A percentile compares a stretch with the other conserved stretches of the same genome.
These are phyloP conservation scores for Epichloe amarillans DNA, from an alignment of 2,329 filamentous ascomycete species.

Conservation along the genomic window DNA sequence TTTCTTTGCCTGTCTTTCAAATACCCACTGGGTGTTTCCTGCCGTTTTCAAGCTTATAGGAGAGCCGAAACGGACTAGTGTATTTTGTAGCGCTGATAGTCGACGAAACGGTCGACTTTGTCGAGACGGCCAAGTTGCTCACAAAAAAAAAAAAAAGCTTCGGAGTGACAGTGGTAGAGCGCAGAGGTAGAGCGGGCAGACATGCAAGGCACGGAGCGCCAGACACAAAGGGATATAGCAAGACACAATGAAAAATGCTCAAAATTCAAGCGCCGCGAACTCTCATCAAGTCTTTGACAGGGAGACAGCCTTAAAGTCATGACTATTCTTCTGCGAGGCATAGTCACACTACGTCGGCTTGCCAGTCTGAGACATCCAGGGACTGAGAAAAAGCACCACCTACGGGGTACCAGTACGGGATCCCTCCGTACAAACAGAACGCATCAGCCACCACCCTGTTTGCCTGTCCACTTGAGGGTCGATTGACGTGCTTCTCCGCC, in stretches of 20 bases:
- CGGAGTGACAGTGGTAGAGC: background rate
- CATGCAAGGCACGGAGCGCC: background rate
- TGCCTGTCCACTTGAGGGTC: no score
- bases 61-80: background rate
- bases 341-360: conserved; percentile 4
- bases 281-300: background rate
- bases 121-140: background rate
- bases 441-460: background rate
- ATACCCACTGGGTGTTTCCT: background rate
- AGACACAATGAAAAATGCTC: conserved; percentile 3
- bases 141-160: background rate
- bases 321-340: conserved; percentile 7
- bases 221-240: conserved; percentile 2
- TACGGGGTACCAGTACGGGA: background rate
- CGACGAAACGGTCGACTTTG: background rate
- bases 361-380: conserved; percentile 9
- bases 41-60: background rate
- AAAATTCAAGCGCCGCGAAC: background rate
- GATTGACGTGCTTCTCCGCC: background rate
- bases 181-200: background rate
- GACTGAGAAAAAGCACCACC: conserved; percentile 5
- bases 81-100: background rate
- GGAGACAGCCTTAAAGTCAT: background rate
- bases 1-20: background rate
- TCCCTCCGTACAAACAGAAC: background rate